These are phyloP conservation scores for Mortierella polycephala DNA, from an alignment of 371 early-diverging fungal species.

Conservation along the genomic window DNA sequence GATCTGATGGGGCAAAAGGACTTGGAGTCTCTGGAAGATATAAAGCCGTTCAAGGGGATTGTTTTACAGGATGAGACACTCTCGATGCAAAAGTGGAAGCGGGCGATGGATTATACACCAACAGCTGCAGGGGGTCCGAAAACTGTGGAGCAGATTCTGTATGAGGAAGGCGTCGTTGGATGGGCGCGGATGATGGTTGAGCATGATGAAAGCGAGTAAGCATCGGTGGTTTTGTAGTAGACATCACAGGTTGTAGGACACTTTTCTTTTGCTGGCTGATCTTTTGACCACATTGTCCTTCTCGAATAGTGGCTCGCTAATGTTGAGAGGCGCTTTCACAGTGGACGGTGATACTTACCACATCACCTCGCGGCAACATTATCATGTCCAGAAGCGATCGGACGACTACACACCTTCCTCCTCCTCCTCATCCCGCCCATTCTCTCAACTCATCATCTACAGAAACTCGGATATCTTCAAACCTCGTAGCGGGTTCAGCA, in stretches of 20 bases:
- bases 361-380: conserved; percentile 67
- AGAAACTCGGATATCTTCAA: conserved; percentile 64
- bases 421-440: not conserved
- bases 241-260: not conserved
- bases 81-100: conserved; percentile 18
- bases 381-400: conserved; percentile 60
- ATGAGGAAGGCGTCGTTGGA: conserved; percentile 40
- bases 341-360: conserved; percentile 65
- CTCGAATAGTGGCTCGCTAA: conserved; percentile 29
- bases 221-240: not conserved
- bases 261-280: not conserved
- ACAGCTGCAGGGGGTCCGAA: conserved; percentile 7
- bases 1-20: conserved; percentile 43
- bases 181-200: conserved; percentile 34
- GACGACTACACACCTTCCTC: conserved; percentile 59
- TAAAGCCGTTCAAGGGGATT: conserved; percentile 62
- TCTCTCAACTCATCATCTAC: conserved; percentile 65
- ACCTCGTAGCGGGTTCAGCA: not conserved
- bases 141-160: conserved; percentile 26
- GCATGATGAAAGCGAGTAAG: conserved; percentile 43
- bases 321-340: conserved; percentile 73
- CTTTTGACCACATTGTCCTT: not conserved
- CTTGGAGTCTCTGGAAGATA: conserved; percentile 48
- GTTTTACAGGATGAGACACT: conserved; percentile 56
- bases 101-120: conserved; percentile 2